A percentile compares a stretch with the other conserved stretches of the same genome.
These are phyloP conservation scores for Zygosaccharomyces kombuchaensis DNA, from an alignment of 805 yeast genomes.

Conservation along the genomic window DNA sequence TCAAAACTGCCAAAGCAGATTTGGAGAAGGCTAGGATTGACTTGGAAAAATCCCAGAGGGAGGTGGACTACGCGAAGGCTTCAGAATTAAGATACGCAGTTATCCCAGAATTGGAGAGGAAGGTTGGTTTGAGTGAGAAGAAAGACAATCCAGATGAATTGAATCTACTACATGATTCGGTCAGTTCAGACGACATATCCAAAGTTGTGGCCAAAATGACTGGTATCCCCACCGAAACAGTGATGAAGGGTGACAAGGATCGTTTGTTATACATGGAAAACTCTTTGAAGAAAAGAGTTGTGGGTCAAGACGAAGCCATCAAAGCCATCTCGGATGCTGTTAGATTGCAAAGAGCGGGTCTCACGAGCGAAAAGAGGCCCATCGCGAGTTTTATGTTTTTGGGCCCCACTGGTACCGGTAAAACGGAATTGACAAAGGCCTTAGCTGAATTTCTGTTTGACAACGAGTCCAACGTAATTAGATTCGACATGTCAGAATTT, in stretches of 20 bases:
- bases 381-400: constrained; percentile 94
- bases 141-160: constrained; percentile 34
- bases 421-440: constrained; percentile 90
- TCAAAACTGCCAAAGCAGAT: constrained; percentile 75
- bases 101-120: constrained; percentile 72
- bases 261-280: constrained; percentile 83
- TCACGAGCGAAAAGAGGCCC: constrained; percentile 90
- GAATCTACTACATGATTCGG: constrained; percentile 67
- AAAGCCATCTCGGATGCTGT: constrained; percentile 89
- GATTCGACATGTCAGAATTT: constrained; percentile 98
- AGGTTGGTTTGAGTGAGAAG: constrained; percentile 45
- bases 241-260: constrained; percentile 93
- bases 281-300: constrained; percentile 68
- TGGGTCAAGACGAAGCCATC: constrained; percentile 96
- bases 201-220: constrained; percentile 90
- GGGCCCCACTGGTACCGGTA: constrained; percentile 99
- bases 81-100: constrained; percentile 83
- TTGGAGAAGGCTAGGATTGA: constrained; percentile 82
- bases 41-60: constrained; percentile 75
- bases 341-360: constrained; percentile 92
- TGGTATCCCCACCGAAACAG: constrained; percentile 87
- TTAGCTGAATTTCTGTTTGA: constrained; percentile 89
- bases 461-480: constrained; percentile 76
- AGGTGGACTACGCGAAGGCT: constrained; percentile 81
- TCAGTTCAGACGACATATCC: constrained; percentile 91